phyloP scores from a whole-genome alignment of 2,329 filamentous ascomycete genomes.

The Pseudogymnoascus sp. region DNA sequence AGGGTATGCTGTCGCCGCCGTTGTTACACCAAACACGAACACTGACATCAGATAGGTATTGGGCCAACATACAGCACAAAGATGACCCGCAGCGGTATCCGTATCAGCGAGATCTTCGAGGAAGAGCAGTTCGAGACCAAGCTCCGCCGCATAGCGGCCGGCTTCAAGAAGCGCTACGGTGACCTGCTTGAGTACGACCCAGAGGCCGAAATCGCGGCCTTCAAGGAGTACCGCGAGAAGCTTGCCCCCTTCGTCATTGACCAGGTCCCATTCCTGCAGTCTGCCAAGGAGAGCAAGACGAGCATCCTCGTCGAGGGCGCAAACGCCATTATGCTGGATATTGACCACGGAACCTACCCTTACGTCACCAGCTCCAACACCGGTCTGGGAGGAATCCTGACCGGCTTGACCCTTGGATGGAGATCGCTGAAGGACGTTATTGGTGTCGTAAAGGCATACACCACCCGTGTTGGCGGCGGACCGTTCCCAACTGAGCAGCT shows the following conservation, averaged over 20 bases:
- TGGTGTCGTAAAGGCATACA: slow-evolving; percentile 62
- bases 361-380: slow-evolving; percentile 39
- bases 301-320: slow-evolving; percentile 63
- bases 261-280: slow-evolving; percentile 50
- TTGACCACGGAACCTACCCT: slow-evolving; percentile 54
- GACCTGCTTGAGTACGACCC: slow-evolving; percentile 57
- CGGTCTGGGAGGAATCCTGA: slow-evolving; percentile 53
- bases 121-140: slow-evolving; percentile 58
- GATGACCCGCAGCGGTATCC: slow-evolving; percentile 56
- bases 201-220: slow-evolving; percentile 59
- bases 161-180: slow-evolving; percentile 62
- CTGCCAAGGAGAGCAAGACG: slow-evolving; percentile 49
- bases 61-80: slow-evolving; percentile 53
- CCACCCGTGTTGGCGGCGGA: slow-evolving; percentile 53
- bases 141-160: slow-evolving; percentile 50
- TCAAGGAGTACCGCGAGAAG: slow-evolving; percentile 49
- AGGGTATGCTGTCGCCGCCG: slow-evolving; percentile 29
- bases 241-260: slow-evolving; percentile 58
- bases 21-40: slow-evolving; percentile 38
- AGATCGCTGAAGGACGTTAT: slow-evolving; percentile 53
- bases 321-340: slow-evolving; percentile 58
- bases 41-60: slow-evolving; percentile 34
- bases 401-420: slow-evolving; percentile 40
- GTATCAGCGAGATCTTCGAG: slow-evolving; percentile 60
- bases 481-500: slow-evolving; percentile 59